A percentile compares a stretch with the other conserved stretches of the same genome.
Conservation (phyloP, 2,329 filamentous ascomycete genomes). For the Thyridium curvatum region DNA sequence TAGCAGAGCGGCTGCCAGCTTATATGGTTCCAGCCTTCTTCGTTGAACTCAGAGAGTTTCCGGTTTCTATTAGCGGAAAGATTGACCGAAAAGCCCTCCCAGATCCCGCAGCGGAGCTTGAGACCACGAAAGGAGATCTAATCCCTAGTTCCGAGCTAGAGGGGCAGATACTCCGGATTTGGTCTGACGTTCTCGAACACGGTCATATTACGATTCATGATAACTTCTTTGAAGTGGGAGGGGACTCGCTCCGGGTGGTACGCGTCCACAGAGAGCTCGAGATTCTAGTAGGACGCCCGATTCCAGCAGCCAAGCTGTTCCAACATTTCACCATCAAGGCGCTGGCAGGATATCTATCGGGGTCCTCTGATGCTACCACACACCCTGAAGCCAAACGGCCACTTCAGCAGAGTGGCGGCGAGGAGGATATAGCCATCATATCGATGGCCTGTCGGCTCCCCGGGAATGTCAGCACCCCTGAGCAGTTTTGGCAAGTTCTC, state of each 20-base stretch:
- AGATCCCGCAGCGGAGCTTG: constrained; percentile 9
- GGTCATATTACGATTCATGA: constrained; percentile 14
- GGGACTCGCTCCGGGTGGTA: constrained; percentile 17
- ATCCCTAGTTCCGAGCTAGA: constrained; percentile 11
- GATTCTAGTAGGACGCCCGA: constrained; percentile 10
- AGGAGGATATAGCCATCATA: constrained; percentile 19
- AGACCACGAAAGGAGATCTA: constrained; percentile 1
- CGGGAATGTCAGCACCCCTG: constrained; percentile 19
- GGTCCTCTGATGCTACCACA: not conserved
- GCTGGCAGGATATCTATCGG: constrained; percentile 14
- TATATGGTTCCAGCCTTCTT: constrained; percentile 22
- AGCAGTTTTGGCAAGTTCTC: constrained; percentile 26
- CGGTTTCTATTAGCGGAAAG: constrained; percentile 16
- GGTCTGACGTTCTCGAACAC: constrained; percentile 17
- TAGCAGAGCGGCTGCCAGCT: constrained; percentile 14
- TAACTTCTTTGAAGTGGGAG: constrained; percentile 21
- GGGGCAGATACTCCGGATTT: constrained; percentile 13
- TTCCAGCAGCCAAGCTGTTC: constrained; percentile 16
- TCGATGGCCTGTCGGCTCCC: constrained; percentile 26
- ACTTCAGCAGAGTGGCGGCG: not conserved
- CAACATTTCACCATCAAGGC: constrained; percentile 19
- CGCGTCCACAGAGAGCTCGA: constrained; percentile 18
- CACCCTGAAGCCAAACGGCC: not conserved
- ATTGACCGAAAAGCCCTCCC: constrained; percentile 19
- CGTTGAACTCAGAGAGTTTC: constrained; percentile 16